phyloP scores from a whole-genome alignment of 1,284 basidiomycete species.

The Cryptococcus neoformans region DNA sequence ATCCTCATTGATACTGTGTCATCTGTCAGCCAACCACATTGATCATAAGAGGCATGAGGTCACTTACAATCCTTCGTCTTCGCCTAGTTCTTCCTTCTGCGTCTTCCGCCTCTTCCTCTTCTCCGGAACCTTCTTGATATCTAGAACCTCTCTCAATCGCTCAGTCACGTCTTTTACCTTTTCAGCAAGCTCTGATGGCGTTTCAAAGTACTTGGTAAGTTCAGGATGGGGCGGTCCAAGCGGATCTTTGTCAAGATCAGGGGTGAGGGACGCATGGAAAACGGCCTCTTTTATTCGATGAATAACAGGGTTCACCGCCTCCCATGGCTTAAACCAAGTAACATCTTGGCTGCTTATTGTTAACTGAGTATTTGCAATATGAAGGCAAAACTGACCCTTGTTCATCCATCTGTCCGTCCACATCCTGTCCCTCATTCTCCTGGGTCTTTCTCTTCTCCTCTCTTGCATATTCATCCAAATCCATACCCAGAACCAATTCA shows the following conservation, averaged over 20 bases:
- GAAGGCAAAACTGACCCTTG: not conserved
- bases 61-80: constrained; percentile 39
- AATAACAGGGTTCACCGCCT: constrained; percentile 83
- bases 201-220: constrained; percentile 74
- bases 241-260: constrained; percentile 69
- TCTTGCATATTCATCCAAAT: constrained; percentile 56
- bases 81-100: constrained; percentile 29
- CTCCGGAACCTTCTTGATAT: constrained; percentile 57
- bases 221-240: constrained; percentile 81
- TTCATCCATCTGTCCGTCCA: constrained; percentile 8
- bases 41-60: not conserved
- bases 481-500: constrained; percentile 77
- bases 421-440: constrained; percentile 8
- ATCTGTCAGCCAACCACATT: not conserved
- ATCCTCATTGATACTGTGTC: constrained; percentile 46
- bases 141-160: constrained; percentile 63
- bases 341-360: constrained; percentile 54
- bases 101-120: constrained; percentile 55
- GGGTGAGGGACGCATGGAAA: constrained; percentile 80
- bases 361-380: not conserved
- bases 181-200: constrained; percentile 65
- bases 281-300: constrained; percentile 91
- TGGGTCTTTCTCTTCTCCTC: constrained; percentile 41
- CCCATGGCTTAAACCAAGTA: constrained; percentile 69
- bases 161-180: constrained; percentile 60